A percentile compares a stretch with the other conserved stretches of the same genome.
Evolutionary conservation across 495 filamentous ascomycete species (phyloP).

Genomic region (Glonium stellatum): DNA sequence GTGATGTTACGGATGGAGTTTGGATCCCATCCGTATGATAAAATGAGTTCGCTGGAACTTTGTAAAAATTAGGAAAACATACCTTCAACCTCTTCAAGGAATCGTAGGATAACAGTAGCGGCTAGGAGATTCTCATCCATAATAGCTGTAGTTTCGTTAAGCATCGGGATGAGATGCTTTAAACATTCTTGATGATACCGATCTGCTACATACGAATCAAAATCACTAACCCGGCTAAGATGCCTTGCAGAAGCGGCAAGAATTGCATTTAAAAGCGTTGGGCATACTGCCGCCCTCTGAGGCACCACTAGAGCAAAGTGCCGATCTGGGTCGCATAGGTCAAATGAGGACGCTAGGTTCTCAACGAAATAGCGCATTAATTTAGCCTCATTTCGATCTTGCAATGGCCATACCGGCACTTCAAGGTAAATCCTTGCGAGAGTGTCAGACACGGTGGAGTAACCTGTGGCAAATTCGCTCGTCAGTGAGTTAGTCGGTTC

Average conservation of each 20-base stretch:
- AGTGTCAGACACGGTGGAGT: constrained; percentile 6
- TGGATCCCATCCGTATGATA: not conserved
- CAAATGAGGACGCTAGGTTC: constrained; percentile 26
- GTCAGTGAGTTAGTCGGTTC: constrained; percentile 1
- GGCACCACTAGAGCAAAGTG: constrained; percentile 52
- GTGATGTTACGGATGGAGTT: not conserved
- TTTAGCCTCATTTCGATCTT: constrained; percentile 9
- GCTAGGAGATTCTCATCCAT: constrained; percentile 55
- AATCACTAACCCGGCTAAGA: constrained; percentile 42
- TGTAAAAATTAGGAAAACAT: constrained; percentile 11
- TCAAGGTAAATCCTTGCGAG: constrained; percentile 22
- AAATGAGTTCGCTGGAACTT: not conserved
- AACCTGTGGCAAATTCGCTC: constrained; percentile 10
- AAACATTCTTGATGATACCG: constrained; percentile 48
- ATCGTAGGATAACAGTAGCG: constrained; percentile 53
- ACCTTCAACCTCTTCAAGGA: constrained; percentile 57
- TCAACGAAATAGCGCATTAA: constrained; percentile 15
- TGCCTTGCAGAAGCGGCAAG: constrained; percentile 53
- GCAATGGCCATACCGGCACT: constrained; percentile 22
- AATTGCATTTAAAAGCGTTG: constrained; percentile 53
- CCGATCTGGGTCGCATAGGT: constrained; percentile 49
- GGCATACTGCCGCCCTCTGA: constrained; percentile 42
- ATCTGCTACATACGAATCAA: constrained; percentile 41
- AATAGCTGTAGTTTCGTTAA: constrained; percentile 46
- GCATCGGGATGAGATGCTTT: constrained; percentile 43